Conservation (phyloP, 768 basidiomycete species). For the Lentinula boryana region DNA sequence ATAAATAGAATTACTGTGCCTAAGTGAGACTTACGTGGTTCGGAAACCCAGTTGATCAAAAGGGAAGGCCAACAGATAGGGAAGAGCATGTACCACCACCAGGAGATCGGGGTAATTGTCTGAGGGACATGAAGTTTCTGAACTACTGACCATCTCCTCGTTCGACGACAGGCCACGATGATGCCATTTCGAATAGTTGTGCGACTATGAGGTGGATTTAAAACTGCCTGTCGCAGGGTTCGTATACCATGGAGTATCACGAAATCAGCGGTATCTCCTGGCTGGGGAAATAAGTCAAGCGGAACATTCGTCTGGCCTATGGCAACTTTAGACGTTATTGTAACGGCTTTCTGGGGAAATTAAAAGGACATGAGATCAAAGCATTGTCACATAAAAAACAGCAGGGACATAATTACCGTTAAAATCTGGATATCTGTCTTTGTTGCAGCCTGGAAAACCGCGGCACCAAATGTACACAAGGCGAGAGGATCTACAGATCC, state of each 20-base stretch:
- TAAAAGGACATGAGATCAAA: background rate
- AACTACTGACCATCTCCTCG: constrained; percentile 25
- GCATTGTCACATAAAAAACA: background rate
- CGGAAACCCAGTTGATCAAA: background rate
- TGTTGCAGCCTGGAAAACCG: constrained; percentile 53
- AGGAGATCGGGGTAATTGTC: background rate
- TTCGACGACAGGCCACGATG: constrained; percentile 34
- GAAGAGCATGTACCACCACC: constrained; percentile 4
- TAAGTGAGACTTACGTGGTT: background rate
- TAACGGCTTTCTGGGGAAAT: constrained; percentile 39
- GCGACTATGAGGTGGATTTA: constrained; percentile 43
- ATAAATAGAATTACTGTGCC: background rate
- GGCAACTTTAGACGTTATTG: constrained; percentile 44
- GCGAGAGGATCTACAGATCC: constrained; percentile 58
- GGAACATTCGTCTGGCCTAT: constrained; percentile 28
- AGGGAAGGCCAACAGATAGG: background rate
- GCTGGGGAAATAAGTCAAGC: constrained; percentile 26
- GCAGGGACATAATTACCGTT: constrained; percentile 27
- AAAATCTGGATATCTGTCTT: constrained; percentile 38
- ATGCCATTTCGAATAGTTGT: constrained; percentile 43
- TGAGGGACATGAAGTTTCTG: background rate
- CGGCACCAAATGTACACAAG: constrained; percentile 52
- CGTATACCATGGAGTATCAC: constrained; percentile 48
- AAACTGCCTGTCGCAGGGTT: constrained; percentile 38
- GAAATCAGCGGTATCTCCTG: constrained; percentile 48